These are phyloP conservation scores for Fistulinella prunicolor DNA, from an alignment of 768 basidiomycete species.

Conservation along the genomic window DNA sequence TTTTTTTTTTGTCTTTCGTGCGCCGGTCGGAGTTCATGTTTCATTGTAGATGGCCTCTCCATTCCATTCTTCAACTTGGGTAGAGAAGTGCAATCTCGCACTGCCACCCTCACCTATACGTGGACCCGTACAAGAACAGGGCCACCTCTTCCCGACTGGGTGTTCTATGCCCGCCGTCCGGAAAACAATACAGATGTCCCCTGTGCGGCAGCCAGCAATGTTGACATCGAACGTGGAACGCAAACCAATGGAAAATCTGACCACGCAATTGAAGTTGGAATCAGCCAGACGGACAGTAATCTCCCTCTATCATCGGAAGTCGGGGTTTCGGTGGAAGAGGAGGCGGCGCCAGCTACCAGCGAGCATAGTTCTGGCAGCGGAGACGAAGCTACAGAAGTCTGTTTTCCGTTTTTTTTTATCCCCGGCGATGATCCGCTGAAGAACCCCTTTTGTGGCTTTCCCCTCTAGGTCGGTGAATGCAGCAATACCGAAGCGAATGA, in stretches of 20 bases:
- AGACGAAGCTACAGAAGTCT: conserved; percentile 18
- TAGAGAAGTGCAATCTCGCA: conserved; percentile 43
- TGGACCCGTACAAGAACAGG: conserved; percentile 37
- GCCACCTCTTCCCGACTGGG: conserved; percentile 43
- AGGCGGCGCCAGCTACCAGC: neutral
- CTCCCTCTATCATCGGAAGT: neutral
- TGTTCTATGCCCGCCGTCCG: conserved; percentile 33
- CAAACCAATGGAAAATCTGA: neutral
- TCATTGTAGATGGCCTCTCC: conserved; percentile 56
- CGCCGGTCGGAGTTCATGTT: neutral
- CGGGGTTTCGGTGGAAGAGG: neutral
- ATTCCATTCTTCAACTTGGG: conserved; percentile 65
- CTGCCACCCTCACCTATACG: conserved; percentile 44
- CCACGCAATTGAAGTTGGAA: neutral
- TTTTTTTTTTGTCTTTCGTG: neutral
- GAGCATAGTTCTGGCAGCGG: neutral
- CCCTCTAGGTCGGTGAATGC: conserved; percentile 10
- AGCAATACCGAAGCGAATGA: neutral
- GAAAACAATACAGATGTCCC: conserved; percentile 1
- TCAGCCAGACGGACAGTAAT: neutral
- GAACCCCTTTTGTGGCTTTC: conserved; percentile 1
- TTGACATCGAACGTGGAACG: conserved; percentile 24
- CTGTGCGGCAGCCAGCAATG: neutral
- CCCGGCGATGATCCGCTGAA: conserved; percentile 13
- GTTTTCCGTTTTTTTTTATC: conserved; percentile 10